These are phyloP conservation scores for Plasmodium inui DNA, from an alignment of 169 alveolate species.

Conservation along the genomic window DNA sequence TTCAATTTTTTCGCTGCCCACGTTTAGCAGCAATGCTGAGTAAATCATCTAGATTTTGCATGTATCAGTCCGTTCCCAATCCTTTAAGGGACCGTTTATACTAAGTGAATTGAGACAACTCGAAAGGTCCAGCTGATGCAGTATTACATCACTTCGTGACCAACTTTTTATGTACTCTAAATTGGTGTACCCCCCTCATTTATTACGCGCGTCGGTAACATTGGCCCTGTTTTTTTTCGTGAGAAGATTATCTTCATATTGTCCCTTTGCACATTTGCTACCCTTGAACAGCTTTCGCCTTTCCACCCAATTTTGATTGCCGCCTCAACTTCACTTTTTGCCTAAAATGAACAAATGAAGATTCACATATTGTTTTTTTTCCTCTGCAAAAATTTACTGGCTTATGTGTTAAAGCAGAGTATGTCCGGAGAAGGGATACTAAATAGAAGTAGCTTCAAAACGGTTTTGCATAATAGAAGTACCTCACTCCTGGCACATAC, in stretches of 20 bases:
- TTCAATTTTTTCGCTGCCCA: background rate
- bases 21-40: background rate
- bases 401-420: conserved; percentile 23
- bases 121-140: background rate
- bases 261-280: background rate
- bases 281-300: background rate
- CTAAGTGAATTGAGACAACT: background rate
- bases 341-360: conserved; percentile 73
- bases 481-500: conserved; percentile 47
- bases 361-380: conserved; percentile 29
- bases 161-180: background rate
- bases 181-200: background rate
- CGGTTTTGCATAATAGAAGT: conserved; percentile 24
- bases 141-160: background rate
- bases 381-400: conserved; percentile 35
- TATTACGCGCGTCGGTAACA: background rate
- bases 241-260: background rate
- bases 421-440: conserved; percentile 12
- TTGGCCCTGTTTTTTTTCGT: background rate
- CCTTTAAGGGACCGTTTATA: background rate
- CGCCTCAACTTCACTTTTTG: background rate
- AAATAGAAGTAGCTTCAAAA: conserved; percentile 20
- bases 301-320: background rate
- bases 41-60: background rate
- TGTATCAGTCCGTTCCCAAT: background rate